phyloP scores from a whole-genome alignment of 2,329 filamentous ascomycete genomes.

The Colletotrichum cereale region DNA sequence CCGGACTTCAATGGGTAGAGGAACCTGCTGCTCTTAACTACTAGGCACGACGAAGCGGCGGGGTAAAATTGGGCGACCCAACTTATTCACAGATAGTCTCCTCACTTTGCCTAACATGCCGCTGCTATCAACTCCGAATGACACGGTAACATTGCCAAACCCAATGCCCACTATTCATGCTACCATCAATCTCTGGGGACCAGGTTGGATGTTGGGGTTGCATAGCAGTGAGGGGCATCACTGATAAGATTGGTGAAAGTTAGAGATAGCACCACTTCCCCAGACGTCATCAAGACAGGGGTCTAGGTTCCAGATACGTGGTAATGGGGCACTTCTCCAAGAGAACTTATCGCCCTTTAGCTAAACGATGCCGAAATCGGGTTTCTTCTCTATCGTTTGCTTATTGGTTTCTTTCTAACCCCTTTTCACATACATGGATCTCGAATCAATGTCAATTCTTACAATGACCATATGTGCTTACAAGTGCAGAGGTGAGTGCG shows the following conservation, averaged over 20 bases:
- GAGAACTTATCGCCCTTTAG: not conserved
- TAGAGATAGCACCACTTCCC: conserved; percentile 21
- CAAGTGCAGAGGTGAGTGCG: not conserved
- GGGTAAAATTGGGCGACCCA: conserved; percentile 21
- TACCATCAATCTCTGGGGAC: conserved; percentile 16
- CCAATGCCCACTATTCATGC: conserved; percentile 37
- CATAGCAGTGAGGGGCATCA: conserved; percentile 27
- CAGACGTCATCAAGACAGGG: conserved; percentile 16
- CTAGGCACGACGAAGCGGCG: not conserved
- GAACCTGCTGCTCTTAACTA: conserved; percentile 17
- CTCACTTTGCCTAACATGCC: conserved; percentile 21
- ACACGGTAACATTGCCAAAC: conserved; percentile 34
- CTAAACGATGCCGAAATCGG: not conserved
- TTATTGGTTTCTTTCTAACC: not conserved
- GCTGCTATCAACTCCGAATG: conserved; percentile 16
- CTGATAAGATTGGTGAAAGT: conserved; percentile 29
- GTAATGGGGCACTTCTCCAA: not conserved
- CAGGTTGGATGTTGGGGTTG: conserved; percentile 12
- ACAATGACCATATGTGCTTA: not conserved
- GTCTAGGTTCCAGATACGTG: not conserved
- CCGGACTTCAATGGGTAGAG: not conserved
- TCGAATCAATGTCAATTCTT: no score
- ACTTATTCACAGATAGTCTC: conserved; percentile 1
- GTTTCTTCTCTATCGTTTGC: not conserved
- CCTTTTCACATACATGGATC: not conserved